Evolutionary conservation across 495 filamentous ascomycete genomes (phyloP).

Genomic region (Xylaria castorea): DNA sequence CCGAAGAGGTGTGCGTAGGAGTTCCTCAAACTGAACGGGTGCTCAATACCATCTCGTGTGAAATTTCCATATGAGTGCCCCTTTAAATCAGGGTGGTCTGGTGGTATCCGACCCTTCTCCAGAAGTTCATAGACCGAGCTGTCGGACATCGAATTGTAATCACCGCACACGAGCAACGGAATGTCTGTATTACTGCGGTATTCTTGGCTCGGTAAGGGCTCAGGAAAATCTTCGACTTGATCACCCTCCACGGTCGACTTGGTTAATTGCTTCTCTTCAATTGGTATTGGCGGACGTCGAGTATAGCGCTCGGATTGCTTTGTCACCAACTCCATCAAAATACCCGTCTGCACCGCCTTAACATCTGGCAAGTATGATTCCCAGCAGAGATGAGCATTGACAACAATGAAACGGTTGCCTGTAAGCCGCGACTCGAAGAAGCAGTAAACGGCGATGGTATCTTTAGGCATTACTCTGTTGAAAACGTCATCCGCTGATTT

Average conservation of each 20-base stretch:
- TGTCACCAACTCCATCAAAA: constrained; percentile 87
- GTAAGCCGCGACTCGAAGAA: constrained; percentile 91
- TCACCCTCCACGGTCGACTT: constrained; percentile 62
- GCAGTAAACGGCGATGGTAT: constrained; percentile 88
- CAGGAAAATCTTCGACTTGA: constrained; percentile 45
- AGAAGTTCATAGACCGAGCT: constrained; percentile 91
- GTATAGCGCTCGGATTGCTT: constrained; percentile 84
- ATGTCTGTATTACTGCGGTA: constrained; percentile 87
- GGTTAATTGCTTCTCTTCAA: constrained; percentile 79
- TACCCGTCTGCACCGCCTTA: constrained; percentile 92
- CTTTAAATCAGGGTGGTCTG: constrained; percentile 77
- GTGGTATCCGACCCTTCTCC: constrained; percentile 71
- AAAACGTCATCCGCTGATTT: constrained; percentile 95
- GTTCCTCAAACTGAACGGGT: constrained; percentile 92
- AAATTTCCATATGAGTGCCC: constrained; percentile 83
- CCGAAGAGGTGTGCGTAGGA: constrained; percentile 73
- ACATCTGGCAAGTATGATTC: constrained; percentile 89
- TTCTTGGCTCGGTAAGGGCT: constrained; percentile 65
- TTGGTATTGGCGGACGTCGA: constrained; percentile 65
- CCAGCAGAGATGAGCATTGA: constrained; percentile 94
- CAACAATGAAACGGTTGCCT: constrained; percentile 86
- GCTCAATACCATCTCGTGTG: constrained; percentile 86
- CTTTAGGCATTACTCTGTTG: constrained; percentile 96
- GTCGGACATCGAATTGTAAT: constrained; percentile 88
- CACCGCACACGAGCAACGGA: constrained; percentile 88